Percentiles rank a stretch among this genome's conserved stretches.
Evolutionary conservation across 2,329 filamentous ascomycete species (phyloP).

Genomic region (Aspergillus costaricaensis): DNA sequence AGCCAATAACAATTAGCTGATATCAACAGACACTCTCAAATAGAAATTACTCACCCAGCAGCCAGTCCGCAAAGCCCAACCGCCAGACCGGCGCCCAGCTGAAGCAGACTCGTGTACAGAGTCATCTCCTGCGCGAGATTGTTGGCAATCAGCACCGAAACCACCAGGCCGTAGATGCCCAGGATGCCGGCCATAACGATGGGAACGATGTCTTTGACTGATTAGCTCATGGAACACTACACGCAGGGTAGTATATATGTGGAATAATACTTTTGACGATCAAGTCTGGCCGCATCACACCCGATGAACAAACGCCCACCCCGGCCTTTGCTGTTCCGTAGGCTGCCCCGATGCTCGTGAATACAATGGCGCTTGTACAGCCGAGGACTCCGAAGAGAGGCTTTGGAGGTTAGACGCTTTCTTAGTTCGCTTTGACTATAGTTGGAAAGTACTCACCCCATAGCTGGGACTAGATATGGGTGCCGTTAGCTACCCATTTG

Average conservation of each 20-base stretch:
- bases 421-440: background rate
- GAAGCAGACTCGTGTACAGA: conserved; percentile 80
- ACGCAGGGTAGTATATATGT: conserved; percentile 14
- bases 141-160: conserved; percentile 83
- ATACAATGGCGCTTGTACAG: conserved; percentile 91
- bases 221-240: background rate
- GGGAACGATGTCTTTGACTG: conserved; percentile 81
- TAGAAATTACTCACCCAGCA: conserved; percentile 56
- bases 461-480: background rate
- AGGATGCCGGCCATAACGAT: conserved; percentile 99
- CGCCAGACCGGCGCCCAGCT: conserved; percentile 78
- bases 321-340: conserved; percentile 99
- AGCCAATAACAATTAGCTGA: conserved; percentile 11
- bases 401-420: conserved; percentile 36
- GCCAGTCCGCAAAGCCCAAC: conserved; percentile 82
- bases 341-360: conserved; percentile 93
- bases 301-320: conserved; percentile 97
- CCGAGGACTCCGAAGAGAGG: conserved; percentile 98
- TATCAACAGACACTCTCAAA: background rate
- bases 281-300: conserved; percentile 94
- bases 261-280: conserved; percentile 92
- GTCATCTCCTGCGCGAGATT: conserved; percentile 70
- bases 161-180: conserved; percentile 94
- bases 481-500: background rate
- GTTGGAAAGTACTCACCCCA: background rate